Percentiles rank a stretch among this genome's conserved stretches.
These are phyloP conservation scores for Chlorella sp. DNA, from an alignment of 139 green algal genomes.

Conservation along the genomic window DNA sequence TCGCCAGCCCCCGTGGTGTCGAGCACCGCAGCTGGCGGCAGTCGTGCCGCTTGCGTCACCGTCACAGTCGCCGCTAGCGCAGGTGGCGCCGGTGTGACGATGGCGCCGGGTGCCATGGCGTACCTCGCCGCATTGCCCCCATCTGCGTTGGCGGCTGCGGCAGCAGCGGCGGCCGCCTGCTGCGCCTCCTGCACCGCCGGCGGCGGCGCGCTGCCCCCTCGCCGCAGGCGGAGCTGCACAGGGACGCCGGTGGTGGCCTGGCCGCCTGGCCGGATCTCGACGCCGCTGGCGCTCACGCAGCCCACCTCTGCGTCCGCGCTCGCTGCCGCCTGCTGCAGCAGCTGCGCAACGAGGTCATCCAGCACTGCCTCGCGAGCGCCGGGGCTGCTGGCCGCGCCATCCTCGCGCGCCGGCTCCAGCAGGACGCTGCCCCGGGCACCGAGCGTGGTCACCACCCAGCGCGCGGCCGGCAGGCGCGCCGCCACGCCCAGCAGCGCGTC, in stretches of 20 bases:
- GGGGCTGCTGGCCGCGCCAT: background rate
- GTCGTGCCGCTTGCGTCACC: background rate
- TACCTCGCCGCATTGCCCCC: conserved; percentile 45
- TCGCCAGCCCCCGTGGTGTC: conserved; percentile 96
- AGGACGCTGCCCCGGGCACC: conserved; percentile 73
- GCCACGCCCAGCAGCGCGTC: conserved; percentile 5
- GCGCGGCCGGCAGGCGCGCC: conserved; percentile 62
- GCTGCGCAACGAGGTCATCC: conserved; percentile 28
- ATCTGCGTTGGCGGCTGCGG: conserved; percentile 70
- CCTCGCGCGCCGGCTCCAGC: conserved; percentile 53
- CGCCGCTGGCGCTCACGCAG: conserved; percentile 8
- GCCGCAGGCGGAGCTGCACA: background rate
- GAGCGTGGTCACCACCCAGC: conserved; percentile 69
- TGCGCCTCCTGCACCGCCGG: background rate
- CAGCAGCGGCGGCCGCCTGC: conserved; percentile 41
- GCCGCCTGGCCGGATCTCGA: background rate
- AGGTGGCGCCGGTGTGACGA: background rate
- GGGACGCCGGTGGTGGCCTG: background rate
- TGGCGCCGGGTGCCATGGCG: background rate
- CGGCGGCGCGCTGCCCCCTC: background rate
- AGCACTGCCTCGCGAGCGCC: conserved; percentile 7
- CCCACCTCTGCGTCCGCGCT: background rate
- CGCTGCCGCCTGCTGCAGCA: conserved; percentile 11
- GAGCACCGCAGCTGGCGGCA: conserved; percentile 55
- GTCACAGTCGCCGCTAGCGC: background rate